A percentile compares a stretch with the other conserved stretches of the same genome.
These are phyloP conservation scores for Trichoderma sp. DNA, from an alignment of 2,329 filamentous ascomycete species.

Conservation along the genomic window DNA sequence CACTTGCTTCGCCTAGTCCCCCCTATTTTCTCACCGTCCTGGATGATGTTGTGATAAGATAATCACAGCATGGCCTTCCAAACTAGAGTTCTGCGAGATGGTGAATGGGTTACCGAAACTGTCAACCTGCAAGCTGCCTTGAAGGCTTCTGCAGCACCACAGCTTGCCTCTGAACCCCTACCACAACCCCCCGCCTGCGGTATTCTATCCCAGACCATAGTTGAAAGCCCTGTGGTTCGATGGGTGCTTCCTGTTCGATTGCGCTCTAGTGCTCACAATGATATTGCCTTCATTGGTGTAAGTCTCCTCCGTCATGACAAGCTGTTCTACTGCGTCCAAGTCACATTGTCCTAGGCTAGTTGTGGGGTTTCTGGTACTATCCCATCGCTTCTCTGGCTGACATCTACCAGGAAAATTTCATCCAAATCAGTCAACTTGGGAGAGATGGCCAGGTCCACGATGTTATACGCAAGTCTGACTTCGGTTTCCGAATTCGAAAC, in stretches of 20 bases:
- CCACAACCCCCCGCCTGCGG: constrained; percentile 57
- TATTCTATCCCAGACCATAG: constrained; percentile 73
- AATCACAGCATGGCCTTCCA: constrained; percentile 45
- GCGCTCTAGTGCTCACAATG: constrained; percentile 66
- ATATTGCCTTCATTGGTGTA: constrained; percentile 83
- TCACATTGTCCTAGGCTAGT: background rate
- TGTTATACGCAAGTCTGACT: constrained; percentile 74
- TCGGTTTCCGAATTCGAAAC: constrained; percentile 74
- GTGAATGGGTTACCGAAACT: constrained; percentile 56
- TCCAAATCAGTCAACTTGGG: constrained; percentile 76
- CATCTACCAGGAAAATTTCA: constrained; percentile 61
- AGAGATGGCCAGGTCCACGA: constrained; percentile 69
- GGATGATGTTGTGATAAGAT: constrained; percentile 26
- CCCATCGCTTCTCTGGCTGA: background rate
- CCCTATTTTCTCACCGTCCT: background rate
- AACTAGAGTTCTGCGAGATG: constrained; percentile 52
- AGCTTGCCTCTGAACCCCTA: constrained; percentile 30
- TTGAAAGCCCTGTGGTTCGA: constrained; percentile 71
- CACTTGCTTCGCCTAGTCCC: too few species aligned
- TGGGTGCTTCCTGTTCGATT: constrained; percentile 79
- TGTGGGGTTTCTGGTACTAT: background rate
- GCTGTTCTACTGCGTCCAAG: background rate
- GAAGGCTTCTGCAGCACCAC: constrained; percentile 36
- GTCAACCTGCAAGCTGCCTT: constrained; percentile 44
- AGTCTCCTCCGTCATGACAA: constrained; percentile 33